Evolutionary conservation across 1,284 basidiomycete genomes (phyloP), one percentile per base, ranked within the genome.

Genomic region (Trichosporon faecale): DNA sequence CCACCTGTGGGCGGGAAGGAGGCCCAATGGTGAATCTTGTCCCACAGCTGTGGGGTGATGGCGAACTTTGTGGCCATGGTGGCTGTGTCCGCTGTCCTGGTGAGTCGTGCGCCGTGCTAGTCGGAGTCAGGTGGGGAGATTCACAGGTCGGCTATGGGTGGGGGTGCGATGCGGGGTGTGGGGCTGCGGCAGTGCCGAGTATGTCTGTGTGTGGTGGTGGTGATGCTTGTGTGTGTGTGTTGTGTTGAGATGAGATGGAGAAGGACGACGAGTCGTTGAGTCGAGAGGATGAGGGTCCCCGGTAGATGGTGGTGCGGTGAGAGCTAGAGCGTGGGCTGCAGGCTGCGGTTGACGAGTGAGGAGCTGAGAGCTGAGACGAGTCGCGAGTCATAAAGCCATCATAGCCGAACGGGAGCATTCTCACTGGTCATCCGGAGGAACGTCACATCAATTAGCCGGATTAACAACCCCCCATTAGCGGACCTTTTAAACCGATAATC

Each of bases 1-100:
- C 92, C 91, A 69, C 93, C 92, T 2, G 93, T 94, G 84, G 94
- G 94, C 0, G 94, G 94, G 84, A 97, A 98, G 1, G 91, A 92
- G 0, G 95, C 93, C 83, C 94, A 98, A 79, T 97, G 93, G 83
- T 92, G 91, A 70, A 98, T 94, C 84, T 89, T 91, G 85, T 95
- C 91, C 92, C 94, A 94, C 76, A 97, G 86, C n/a, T 88, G 86
- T 68, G 90, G 85, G 27, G 89, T 88, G 73, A 95, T 94, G 74
- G 89, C 80, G 76, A 83, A 84, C 49, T 80, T 76, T 4, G 57
- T 61, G 31, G 82, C 82, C 82, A 84, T 83, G 71, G 64, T 70
- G 65, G 21, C 49, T 18, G 49, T 18, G 21, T 52, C 21, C 21
- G 49, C 49, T 3, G 49, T n/a, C n/a, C n/a, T n/a, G 55, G 55